Conservation (phyloP, 2,329 filamentous ascomycete species). For the Huntiella bhutanensis region DNA sequence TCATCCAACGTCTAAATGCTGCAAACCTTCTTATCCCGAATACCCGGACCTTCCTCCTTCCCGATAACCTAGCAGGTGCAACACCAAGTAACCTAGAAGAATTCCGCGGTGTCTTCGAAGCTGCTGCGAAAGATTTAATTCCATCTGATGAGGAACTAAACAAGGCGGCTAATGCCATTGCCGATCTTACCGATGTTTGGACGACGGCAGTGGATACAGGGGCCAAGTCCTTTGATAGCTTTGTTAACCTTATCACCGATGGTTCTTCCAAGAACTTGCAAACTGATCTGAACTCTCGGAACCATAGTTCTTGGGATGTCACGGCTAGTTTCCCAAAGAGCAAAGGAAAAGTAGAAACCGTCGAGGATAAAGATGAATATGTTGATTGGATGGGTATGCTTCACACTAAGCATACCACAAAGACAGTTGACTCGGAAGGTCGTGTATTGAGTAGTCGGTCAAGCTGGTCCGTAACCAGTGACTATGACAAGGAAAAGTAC, state of each 20-base stretch:
- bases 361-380: slow-evolving; percentile 23
- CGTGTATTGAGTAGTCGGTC: slow-evolving; percentile 23
- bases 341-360: slow-evolving; percentile 12
- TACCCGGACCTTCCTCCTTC: slow-evolving; percentile 11
- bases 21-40: slow-evolving; percentile 21
- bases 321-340: slow-evolving; percentile 3
- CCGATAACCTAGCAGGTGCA: slow-evolving; percentile 13
- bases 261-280: slow-evolving; percentile 15
- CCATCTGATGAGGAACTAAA: slow-evolving; percentile 16
- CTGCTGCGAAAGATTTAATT: slow-evolving; percentile 2
- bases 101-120: slow-evolving; percentile 18
- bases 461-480: slow-evolving; percentile 9
- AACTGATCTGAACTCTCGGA: slow-evolving; percentile 1
- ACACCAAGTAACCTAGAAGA: slow-evolving; percentile 14
- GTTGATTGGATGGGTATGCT: slow-evolving; percentile 25
- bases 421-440: slow-evolving; percentile 23
- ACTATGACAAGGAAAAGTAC: slow-evolving; percentile 11
- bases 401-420: slow-evolving; percentile 23
- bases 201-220: slow-evolving; percentile 20
- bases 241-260: slow-evolving; percentile 18
- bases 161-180: slow-evolving; percentile 13
- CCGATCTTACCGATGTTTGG: slow-evolving; percentile 7
- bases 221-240: slow-evolving; percentile 23
- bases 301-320: not conserved
- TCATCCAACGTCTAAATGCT: slow-evolving; percentile 22